Evolutionary conservation across 768 basidiomycete species (phyloP).

Genomic region (Macrolepiota dolichaula): DNA sequence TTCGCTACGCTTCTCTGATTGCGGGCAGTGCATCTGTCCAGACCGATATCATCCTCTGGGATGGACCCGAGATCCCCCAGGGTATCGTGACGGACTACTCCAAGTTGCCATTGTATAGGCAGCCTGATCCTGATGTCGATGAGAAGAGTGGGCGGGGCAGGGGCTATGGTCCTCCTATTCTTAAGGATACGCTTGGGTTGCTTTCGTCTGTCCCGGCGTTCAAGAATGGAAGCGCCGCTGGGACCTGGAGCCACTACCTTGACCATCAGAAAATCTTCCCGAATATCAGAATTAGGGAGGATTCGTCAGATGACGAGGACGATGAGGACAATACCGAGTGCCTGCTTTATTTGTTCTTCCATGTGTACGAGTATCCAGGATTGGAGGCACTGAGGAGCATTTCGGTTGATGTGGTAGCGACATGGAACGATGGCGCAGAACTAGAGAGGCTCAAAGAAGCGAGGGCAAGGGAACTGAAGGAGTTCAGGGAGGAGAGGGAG

Average conservation of each 20-base stretch:
- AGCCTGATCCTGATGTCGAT: not conserved
- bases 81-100: constrained; percentile 2
- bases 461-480: not conserved
- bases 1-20: constrained; percentile 1
- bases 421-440: constrained; percentile 1
- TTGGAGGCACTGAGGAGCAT: constrained; percentile 3
- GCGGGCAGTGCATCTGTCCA: constrained; percentile 6
- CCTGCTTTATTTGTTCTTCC: constrained; percentile 5
- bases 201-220: constrained; percentile 1
- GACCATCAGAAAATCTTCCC: constrained; percentile 4
- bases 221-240: not conserved
- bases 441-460: not conserved
- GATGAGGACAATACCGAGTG: not conserved
- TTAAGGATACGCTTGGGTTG: not conserved
- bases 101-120: constrained; percentile 2
- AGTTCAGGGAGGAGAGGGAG: constrained; percentile 4
- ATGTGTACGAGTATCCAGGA: constrained; percentile 8
- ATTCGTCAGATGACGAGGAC: not conserved
- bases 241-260: constrained; percentile 2
- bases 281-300: constrained; percentile 1
- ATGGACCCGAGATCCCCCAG: not conserved
- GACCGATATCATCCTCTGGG: not conserved
- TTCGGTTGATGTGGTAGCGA: constrained; percentile 5
- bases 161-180: constrained; percentile 6
- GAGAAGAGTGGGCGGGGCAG: not conserved